These are phyloP conservation scores for Microdochium nivale DNA, from an alignment of 2,329 filamentous ascomycete genomes.

Conservation along the genomic window DNA sequence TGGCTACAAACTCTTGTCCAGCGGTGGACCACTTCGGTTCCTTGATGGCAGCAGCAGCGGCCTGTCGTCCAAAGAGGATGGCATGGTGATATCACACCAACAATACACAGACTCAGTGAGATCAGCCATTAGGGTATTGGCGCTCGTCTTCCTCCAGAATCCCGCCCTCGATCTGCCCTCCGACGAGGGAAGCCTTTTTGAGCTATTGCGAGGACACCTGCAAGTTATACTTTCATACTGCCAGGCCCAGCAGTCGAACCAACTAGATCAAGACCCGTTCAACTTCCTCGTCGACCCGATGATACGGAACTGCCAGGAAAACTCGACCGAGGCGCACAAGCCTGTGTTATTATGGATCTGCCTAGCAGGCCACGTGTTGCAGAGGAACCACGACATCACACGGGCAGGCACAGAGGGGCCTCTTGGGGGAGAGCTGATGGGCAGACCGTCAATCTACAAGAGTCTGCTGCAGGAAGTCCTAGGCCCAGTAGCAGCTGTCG, in stretches of 20 bases:
- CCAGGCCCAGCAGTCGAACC: neutral
- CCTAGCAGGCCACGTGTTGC: neutral
- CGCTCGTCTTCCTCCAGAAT: slow-evolving; percentile 4
- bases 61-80: neutral
- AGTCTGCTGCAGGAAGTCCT: neutral
- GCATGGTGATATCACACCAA: neutral
- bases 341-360: neutral
- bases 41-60: neutral
- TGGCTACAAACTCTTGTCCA: slow-evolving; percentile 3
- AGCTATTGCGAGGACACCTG: neutral
- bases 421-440: neutral
- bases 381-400: neutral
- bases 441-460: neutral
- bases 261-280: neutral
- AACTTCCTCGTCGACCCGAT: neutral
- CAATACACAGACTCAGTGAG: slow-evolving; percentile 1
- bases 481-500: neutral
- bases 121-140: slow-evolving; percentile 4
- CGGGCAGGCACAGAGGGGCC: neutral
- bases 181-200: slow-evolving; percentile 1
- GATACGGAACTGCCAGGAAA: neutral
- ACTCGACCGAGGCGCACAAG: neutral
- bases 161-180: slow-evolving; percentile 6
- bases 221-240: neutral
- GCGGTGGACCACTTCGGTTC: slow-evolving; percentile 2